Evolutionary conservation across 2,329 filamentous ascomycete species (phyloP), one percentile per base, ranked within the genome.

Genomic region (Neonectria punicea): DNA sequence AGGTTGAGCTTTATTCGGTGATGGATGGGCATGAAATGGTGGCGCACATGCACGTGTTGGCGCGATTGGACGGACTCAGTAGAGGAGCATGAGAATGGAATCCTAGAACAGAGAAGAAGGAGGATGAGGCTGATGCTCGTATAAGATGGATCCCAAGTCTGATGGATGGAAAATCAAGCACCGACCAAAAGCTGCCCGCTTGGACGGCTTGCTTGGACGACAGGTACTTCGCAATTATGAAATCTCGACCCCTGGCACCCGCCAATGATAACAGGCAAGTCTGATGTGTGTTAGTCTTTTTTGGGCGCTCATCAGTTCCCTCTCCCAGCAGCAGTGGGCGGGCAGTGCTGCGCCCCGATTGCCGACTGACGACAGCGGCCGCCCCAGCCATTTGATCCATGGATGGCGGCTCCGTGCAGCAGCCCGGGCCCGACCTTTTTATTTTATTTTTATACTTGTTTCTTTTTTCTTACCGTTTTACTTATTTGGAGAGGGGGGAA

Each of bases 291-390:
- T 20, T n/a, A n/a, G 36, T 20, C 39, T 41, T 20, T 43, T 43
- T 43, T 5, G 39, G 39, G 39, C 25, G 22, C 20, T 10, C 44
- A 49, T 53, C 18, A 41, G 34, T 53, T 41, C 32, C 51, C 22
- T 39, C 41, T 53, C 36, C 34, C 34, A 53, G 13, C 18, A 34
- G 14, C 14, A 7, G 13, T 2, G 4, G 25, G 25, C 25, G 25
- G 14, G 44, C 16, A 28, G 57, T 28, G 58, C 58, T 61, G 58
- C 58, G 58, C 58, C 58, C 41, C 58, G 43, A 61, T 49, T 47
- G 41, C 20, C 20, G 43, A 55, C 46, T 41, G 46, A 30, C 25
- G 20, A 51, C 34, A 41, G 32, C 53, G 41, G 41, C n/a, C 28
- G 28, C 22, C 30, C 54, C 54, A 57, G 54, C 10, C 30, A 25